Evolutionary conservation across 345 rosid species (phyloP).

Genomic region (Acer negundo): DNA sequence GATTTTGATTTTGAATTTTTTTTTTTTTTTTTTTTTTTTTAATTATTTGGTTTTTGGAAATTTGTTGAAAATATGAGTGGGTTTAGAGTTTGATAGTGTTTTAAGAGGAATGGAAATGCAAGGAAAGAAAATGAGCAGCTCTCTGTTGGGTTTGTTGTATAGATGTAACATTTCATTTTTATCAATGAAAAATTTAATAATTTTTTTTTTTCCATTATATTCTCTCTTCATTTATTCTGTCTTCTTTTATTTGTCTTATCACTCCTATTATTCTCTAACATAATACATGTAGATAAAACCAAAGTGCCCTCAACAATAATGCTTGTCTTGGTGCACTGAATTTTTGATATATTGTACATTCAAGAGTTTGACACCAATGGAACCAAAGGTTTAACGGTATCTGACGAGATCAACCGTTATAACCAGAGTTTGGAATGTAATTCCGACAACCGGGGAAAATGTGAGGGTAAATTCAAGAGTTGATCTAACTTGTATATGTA

Average conservation of each 20-base stretch:
- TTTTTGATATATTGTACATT: no score
- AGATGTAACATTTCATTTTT: constrained; percentile 29
- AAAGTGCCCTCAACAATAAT: no score
- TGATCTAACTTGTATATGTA: background rate
- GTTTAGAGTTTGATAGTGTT: constrained; percentile 10
- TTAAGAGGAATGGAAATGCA: background rate
- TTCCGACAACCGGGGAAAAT: no score
- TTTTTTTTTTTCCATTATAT: no score
- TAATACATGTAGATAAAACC: background rate
- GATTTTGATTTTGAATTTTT: background rate
- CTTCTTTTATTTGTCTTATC: background rate
- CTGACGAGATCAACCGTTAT: no score
- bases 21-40: constrained; percentile 5
- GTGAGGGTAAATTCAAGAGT: no score
- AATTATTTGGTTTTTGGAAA: background rate
- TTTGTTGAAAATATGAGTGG: constrained; percentile 24
- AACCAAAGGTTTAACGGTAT: no score
- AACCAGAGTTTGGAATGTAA: no score
- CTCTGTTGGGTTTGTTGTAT: constrained; percentile 37
- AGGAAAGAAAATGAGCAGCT: background rate
- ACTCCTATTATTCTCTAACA: background rate
- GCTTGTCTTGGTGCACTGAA: no score
- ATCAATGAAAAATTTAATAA: constrained; percentile 11
- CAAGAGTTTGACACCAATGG: no score
- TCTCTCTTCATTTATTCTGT: background rate